Evolutionary conservation across 768 basidiomycete species (phyloP), one percentile per base, ranked within the genome.

Genomic region (Rhodotorula taiwanensis): DNA sequence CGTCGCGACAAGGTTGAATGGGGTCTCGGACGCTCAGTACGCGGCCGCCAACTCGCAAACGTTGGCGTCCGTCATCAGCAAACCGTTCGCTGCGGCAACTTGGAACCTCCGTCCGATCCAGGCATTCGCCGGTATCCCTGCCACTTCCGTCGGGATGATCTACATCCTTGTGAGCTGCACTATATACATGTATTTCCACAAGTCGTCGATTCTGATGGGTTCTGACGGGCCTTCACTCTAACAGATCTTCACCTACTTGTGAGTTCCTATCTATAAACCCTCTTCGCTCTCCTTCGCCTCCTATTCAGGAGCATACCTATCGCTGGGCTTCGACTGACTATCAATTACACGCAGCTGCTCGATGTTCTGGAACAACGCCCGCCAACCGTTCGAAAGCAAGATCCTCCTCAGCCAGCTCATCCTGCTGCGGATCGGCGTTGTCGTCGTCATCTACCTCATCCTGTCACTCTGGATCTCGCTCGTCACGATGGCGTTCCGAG

Each of bases 161-260:
- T 60, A 57, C 30, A 39, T 66, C 30, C 58, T 56, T 34, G 50
- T 47, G 10, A 5, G 45, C 27, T 15, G 16, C 20, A 23, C n/a
- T 28, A 10, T 23, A n/a, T 15, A 41, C 23, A 41, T 18, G 39
- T 34, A 41, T 10, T 18, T 10, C 18, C 39, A 10, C 39, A 41
- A 41, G 10, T 65, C 66, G 64, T 64, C 43, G 72, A 72, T 53
- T 71, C 73, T 30, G 69, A 67, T 5, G 34, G 33, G 33, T n/a
- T 52, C 30, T 10, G 73, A 16, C 36, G 36, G 36, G 10, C 36
- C 10, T 39, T 39, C 36, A 39, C 36, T 39, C 21, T 10, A 10
- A 43, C 73, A 74, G 58, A 73, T 76, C 43, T 76, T 76, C 69
- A 76, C 75, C 52, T 77, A 75, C 69, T 63, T 76, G 52, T 70